Evolutionary conservation across 2,329 filamentous ascomycete genomes (phyloP).

Genomic region (Myriangium duriaei): DNA sequence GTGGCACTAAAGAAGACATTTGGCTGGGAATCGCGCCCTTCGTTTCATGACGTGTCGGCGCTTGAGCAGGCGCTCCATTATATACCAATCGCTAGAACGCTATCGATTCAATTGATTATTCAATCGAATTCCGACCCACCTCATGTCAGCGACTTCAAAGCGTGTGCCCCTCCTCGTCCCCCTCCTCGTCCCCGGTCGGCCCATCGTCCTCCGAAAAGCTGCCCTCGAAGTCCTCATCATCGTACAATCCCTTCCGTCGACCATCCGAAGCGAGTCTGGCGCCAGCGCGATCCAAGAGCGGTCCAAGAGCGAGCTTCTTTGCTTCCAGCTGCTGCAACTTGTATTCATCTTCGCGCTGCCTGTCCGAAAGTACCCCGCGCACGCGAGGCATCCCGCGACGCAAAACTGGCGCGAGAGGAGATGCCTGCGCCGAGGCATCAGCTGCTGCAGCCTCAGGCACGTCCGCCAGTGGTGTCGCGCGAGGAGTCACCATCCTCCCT

Average conservation of each 20-base stretch:
- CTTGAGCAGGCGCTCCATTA: background rate
- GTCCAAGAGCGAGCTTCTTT: constrained; percentile 40
- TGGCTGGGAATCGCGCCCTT: too few species aligned
- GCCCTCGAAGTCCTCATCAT: constrained; percentile 39
- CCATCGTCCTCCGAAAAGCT: constrained; percentile 18
- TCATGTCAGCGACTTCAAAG: too few species aligned
- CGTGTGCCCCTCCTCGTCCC: background rate
- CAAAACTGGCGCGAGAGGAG: constrained; percentile 5
- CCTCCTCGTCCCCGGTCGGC: constrained; percentile 3
- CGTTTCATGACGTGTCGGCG: too few species aligned
- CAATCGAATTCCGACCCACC: too few species aligned
- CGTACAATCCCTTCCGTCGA: constrained; percentile 36
- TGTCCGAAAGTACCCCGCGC: constrained; percentile 1
- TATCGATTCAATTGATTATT: too few species aligned
- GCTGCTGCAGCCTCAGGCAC: constrained; percentile 3
- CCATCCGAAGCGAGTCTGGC: constrained; percentile 40
- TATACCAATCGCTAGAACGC: constrained; percentile 1
- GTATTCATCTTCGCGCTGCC: constrained; percentile 20
- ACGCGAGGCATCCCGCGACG: constrained; percentile 6
- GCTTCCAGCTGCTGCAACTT: constrained; percentile 37
- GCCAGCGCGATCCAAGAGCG: constrained; percentile 41
- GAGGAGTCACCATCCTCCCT: constrained; percentile 36
- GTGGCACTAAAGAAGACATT: too few species aligned
- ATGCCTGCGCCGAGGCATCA: constrained; percentile 1
- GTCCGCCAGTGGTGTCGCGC: constrained; percentile 5